These are phyloP conservation scores for Rhododendron simsii DNA, from an alignment of 148 eudicot genomes.

Conservation along the genomic window DNA sequence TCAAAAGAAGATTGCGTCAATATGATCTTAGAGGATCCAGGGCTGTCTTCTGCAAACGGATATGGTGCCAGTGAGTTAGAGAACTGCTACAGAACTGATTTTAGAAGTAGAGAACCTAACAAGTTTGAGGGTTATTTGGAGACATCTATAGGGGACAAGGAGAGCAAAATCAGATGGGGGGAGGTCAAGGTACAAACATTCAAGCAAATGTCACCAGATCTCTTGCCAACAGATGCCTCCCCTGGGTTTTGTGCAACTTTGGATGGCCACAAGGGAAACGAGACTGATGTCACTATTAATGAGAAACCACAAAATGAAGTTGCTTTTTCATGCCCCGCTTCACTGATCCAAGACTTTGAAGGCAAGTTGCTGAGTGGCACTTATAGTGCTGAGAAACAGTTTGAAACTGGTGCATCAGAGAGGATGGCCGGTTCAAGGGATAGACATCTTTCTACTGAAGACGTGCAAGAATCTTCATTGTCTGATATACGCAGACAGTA, in stretches of 20 bases:
- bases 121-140: conserved; percentile 22
- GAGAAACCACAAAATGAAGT: not conserved
- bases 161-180: conserved; percentile 18
- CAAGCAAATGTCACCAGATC: conserved; percentile 20
- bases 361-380: conserved; percentile 4
- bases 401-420: not conserved
- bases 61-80: conserved; percentile 19
- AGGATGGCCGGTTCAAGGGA: not conserved
- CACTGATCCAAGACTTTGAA: conserved; percentile 5
- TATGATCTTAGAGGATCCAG: conserved; percentile 23
- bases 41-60: conserved; percentile 34
- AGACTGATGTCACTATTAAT: not conserved
- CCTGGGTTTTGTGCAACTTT: not conserved
- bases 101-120: conserved; percentile 26
- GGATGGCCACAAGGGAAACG: not conserved
- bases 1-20: conserved; percentile 21
- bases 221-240: conserved; percentile 6
- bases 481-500: conserved; percentile 14
- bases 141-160: conserved; percentile 20
- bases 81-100: conserved; percentile 30
- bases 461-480: conserved; percentile 11
- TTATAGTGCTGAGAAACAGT: not conserved
- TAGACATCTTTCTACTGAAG: conserved; percentile 2
- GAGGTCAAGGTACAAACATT: conserved; percentile 28
- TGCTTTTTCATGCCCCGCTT: conserved; percentile 2